Base-by-base conservation (phyloP, 805 yeast species). In the Wickerhamiella galacta region DNA sequence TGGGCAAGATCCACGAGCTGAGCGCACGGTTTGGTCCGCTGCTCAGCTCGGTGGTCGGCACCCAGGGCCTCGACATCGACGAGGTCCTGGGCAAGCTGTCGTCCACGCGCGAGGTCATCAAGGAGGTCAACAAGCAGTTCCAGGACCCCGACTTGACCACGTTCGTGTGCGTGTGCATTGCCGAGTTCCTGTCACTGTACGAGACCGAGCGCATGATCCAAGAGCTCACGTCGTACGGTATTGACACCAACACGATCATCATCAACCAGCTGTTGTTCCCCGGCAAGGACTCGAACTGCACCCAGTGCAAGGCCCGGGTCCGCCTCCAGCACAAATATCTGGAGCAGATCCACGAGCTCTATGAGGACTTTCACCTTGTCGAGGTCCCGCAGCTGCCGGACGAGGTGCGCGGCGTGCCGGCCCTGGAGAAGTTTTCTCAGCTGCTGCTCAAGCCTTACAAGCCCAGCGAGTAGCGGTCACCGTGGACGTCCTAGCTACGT, bases 151-250 rank as follows among this genome's bases (percentile, higher is more conserved):
- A 90, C 40, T 63, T 90, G 49, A 90, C 98, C 14, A 90, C 98
- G 0, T 60, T 60, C 43, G 79, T 90, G 20, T 90, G 95, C 60
- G 98, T 90, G 28, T 90, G 99, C 59, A 90, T 90, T 44, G 82
- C 95, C 31, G 99, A 90, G 61, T 90, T 90, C 58, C 66, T 90
- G 51, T 85, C 96, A 2, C 64, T 90, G 30, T 90, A 90, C 57
- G 99, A 90, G 58, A 87, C 96, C 14, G 99, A 90, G 61, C 75
- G 99, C 60, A 71, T 90, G 74, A 80, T 90, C 45, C 99, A 90
- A 61, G 99, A 90, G 55, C 70, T 90, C 54, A 77, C 83, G 58
- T 73, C 87, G 34, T 90, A 81, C 58, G 79, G 83, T 44, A 90
- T 90, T 76, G 99, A 90, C 56, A 94, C 92, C 41, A 87, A 83